Evolutionary conservation across 129 eudicot genomes (phyloP), one percentile per base, ranked within the genome.

Genomic region (Ambrosia artemisiifolia): DNA sequence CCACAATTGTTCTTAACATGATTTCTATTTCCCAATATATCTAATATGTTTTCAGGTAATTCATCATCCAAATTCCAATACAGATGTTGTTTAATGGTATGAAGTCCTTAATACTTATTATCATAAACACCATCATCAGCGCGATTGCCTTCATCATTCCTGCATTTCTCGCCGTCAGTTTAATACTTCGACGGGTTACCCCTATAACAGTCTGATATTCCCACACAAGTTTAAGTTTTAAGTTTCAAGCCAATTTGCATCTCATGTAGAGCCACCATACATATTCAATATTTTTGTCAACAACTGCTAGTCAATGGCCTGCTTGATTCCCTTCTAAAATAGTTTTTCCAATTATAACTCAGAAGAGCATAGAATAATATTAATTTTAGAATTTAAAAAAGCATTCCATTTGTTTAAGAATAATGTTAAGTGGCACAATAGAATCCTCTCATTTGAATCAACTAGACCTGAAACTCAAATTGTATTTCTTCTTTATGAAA

Each of bases 201-300:
- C 57, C 40, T 67, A 24, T 3, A 46, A 12, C 14, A 14, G 16
- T 7, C 38, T 48, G 72, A 59, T 30, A 11, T 13, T 51, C 46
- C 74, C 42, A 81, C 38, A 34, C 47, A 48, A 50, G 60, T 59
- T 62, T 54, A 28, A 53, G 50, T 69, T 59, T 62, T 54, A 28
- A 53, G 40, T 35, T 34, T 63, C n/a, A 63, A 9, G 11, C 46
- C 19, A 35, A 24, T 24, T 24, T 24, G 28, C 28, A 24, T 24
- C 2, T 35, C 4, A 3, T 35, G 3, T 5, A 35, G 38, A 35
- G 38, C 38, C 38, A 35, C 38, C 1, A 35, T 2, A 35, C 38
- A 35, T 5, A 35, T 35, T 35, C 38, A 35, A 35, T 35, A 3
- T 35, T 35, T 35, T 35, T 35, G 38, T 4, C 38, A 24, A 24